Conservation (phyloP, 106 monocot genomes). For the Phalaenopsis aphrodite region DNA sequence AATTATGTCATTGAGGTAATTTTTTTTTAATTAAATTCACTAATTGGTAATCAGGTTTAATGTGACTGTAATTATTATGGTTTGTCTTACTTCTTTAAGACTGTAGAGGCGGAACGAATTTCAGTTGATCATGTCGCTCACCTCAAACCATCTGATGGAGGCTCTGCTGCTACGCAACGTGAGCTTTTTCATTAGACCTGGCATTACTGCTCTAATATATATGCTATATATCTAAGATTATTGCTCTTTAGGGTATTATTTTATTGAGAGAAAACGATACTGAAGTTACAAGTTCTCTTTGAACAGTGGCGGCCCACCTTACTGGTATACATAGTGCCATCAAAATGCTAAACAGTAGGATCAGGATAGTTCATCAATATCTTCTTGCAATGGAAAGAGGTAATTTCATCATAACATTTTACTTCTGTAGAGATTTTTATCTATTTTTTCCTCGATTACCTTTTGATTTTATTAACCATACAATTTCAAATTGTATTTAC, state of each 20-base stretch:
- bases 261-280: background rate
- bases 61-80: slow-evolving; percentile 1
- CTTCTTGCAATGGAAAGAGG: slow-evolving; percentile 84
- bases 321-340: slow-evolving; percentile 99
- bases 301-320: slow-evolving; percentile 96
- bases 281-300: slow-evolving; percentile 15
- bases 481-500: background rate
- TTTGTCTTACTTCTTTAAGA: slow-evolving; percentile 32
- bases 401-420: slow-evolving; percentile 6
- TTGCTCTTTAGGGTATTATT: background rate
- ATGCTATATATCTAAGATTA: background rate
- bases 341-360: slow-evolving; percentile 98
- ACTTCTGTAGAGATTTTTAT: background rate
- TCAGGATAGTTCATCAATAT: slow-evolving; percentile 83
- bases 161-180: slow-evolving; percentile 98
- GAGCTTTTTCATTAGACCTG: slow-evolving; percentile 10
- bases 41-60: background rate
- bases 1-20: slow-evolving; percentile 95
- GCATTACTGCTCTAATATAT: background rate
- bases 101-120: slow-evolving; percentile 96
- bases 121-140: slow-evolving; percentile 99
- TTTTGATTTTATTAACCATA: background rate
- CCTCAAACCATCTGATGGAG: slow-evolving; percentile 98
- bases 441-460: background rate
- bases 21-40: background rate